Evolutionary conservation across 768 basidiomycete species (phyloP), one percentile per base, ranked within the genome.

Genomic region (Lepiota brunneoincarnata): DNA sequence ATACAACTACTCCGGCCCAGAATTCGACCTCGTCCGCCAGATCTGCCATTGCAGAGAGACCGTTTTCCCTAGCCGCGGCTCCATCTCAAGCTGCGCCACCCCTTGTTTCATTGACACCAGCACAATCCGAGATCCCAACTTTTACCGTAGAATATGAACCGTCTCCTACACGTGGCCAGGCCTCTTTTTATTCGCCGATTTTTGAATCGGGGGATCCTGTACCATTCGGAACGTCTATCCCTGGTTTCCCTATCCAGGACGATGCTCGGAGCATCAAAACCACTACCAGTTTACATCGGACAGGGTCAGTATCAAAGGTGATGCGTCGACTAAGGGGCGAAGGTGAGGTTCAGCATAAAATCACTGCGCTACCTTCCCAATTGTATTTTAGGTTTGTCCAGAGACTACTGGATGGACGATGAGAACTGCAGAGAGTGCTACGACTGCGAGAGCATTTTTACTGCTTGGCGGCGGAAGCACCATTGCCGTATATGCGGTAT

Each of bases 351-450:
- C 34, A 47, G 20, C 41, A 28, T 14, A 17, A 18, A 12, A 17
- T 9, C 40, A 1, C 18, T 6, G 15, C 26, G 24, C 36, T 7
- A 24, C 34, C n/a, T 47, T 64, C 31, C 45, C 51, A 35, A 51
- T 24, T 52, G 49, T 17, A 48, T 46, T 44, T 31, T 48, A 92
- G 91, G 91, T n/a, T 65, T 96, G 17, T 92, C 91, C 20, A 84
- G 87, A 58, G 92, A 97, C 64, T 98, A 98, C 65, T 99, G 97
- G 97, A 98, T 98, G 94, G 91, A 93, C 57, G 95, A 98, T 64
- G 93, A 93, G 63, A 89, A 90, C 51, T 92, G 91, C 63, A 97
- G 89, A 65, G 93, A 97, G 63, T 96, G 94, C 64, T 96, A 93
- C 66, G 94, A 95, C 68, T 97, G 94, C 74, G 92, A 93, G 69